These are phyloP conservation scores for Colletotrichum sp. DNA, from an alignment of 2,329 filamentous ascomycete genomes.

Conservation along the genomic window DNA sequence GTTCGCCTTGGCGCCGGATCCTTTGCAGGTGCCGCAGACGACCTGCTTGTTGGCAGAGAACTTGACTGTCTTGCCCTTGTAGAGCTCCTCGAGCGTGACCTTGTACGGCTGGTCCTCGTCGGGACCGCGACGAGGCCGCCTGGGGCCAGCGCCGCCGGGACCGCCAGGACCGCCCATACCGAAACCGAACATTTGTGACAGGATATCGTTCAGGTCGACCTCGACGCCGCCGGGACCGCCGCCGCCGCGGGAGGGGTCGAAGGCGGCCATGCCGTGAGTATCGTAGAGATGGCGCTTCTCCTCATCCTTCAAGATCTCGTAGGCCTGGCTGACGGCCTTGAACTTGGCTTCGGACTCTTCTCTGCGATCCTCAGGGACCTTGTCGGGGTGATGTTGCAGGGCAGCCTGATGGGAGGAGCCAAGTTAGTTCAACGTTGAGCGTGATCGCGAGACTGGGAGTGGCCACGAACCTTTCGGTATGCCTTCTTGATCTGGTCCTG, in stretches of 20 bases:
- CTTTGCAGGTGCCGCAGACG: conserved; percentile 86
- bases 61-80: conserved; percentile 98
- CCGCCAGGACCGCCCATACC: conserved; percentile 56
- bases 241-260: conserved; percentile 73
- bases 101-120: conserved; percentile 92
- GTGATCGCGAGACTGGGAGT: neutral
- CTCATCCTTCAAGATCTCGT: conserved; percentile 97
- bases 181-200: conserved; percentile 91
- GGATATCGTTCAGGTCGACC: conserved; percentile 88
- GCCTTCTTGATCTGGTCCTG: conserved; percentile 92
- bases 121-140: conserved; percentile 72
- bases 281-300: conserved; percentile 93
- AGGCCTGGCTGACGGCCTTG: conserved; percentile 91
- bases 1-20: conserved; percentile 89
- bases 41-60: conserved; percentile 96
- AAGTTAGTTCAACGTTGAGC: conserved; percentile 16
- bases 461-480: conserved; percentile 78
- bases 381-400: conserved; percentile 90
- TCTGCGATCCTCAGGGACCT: conserved; percentile 86
- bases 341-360: conserved; percentile 88
- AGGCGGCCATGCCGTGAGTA: conserved; percentile 92
- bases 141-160: conserved; percentile 58
- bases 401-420: conserved; percentile 65
- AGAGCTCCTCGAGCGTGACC: conserved; percentile 90
- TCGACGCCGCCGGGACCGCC: conserved; percentile 70